Evolutionary conservation across 2,329 filamentous ascomycete species (phyloP), one percentile per base, ranked within the genome.

Genomic region (Geosmithia putterillii): DNA sequence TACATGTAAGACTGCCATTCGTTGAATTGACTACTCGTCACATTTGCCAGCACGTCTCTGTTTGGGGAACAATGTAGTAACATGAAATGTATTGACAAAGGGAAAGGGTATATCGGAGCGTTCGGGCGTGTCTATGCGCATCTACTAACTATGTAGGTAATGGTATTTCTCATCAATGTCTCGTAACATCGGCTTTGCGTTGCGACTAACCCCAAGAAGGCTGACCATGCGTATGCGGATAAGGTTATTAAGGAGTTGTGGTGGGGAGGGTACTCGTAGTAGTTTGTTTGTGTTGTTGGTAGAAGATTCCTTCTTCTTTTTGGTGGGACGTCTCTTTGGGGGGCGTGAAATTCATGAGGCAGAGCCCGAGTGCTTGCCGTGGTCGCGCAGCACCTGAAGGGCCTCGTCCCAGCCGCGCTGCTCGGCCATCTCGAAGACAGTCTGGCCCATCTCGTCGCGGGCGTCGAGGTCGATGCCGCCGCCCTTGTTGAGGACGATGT

Each of bases 371-470:
- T 32, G 28, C 28, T 32, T 32, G 10, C 4, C 10, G 28, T 32
- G 28, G 6, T 44, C 44, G n/a, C 36, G 32, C 36, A 79, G 54
- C 40, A 76, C 65, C 36, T 64, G 55, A 4, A 67, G 64, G 1
- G 71, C 74, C 56, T 81, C 77, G 7, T 71, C 67, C 73, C 77
- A 77, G 9, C 74, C 74, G 21, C 75, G 63, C 21, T 70, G 68
- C 10, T 67, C 63, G 14, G 77, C 76, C 46, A 81, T 74, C 50
- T 81, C 74, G 12, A 71, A 59, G 3, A 79, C 72, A 0, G 64
- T 71, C 37, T 65, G 63, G 1, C 70, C 73, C 17, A 67, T 58
- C 47, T 80, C 76, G 45, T 80, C 76, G 41, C 57, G 61, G 10
- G 66, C 69, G 1, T 66, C 57, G 1, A 79, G 56, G 47, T 79